phyloP scores from a whole-genome alignment of 306 rosid species.

The Ziziphus jujuba region DNA sequence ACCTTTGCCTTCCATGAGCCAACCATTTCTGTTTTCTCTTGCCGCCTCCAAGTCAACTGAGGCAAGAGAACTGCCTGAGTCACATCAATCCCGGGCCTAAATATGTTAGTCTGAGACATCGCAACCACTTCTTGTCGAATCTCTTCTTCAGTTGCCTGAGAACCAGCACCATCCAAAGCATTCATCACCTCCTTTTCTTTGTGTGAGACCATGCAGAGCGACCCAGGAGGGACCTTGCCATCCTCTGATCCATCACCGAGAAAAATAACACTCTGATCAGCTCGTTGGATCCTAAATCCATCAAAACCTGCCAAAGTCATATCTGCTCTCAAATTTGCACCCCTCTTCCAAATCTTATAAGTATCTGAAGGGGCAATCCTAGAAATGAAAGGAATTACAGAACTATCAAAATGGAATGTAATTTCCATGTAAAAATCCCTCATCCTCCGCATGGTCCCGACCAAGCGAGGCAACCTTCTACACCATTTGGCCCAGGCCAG shows the following conservation, averaged over 20 bases:
- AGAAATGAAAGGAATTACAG: conserved; percentile 95
- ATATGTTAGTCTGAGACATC: conserved; percentile 93
- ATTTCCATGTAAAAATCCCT: conserved; percentile 98
- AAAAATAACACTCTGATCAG: conserved; percentile 88
- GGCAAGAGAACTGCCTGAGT: conserved; percentile 97
- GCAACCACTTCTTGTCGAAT: conserved; percentile 88
- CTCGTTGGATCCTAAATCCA: conserved; percentile 92
- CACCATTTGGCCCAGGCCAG: conserved; percentile 99
- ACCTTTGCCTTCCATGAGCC: conserved; percentile 96
- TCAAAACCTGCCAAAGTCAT: conserved; percentile 99
- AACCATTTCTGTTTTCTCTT: conserved; percentile 83
- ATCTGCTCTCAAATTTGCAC: conserved; percentile 95
- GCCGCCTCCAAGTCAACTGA: conserved; percentile 95
- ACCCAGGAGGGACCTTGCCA: conserved; percentile 74
- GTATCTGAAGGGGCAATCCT: conserved; percentile 98
- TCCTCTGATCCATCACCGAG: conserved; percentile 95
- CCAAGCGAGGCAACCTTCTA: conserved; percentile 92
- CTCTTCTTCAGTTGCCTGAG: conserved; percentile 86
- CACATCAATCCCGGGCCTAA: conserved; percentile 95
- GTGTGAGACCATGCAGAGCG: conserved; percentile 95
- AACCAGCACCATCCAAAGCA: conserved; percentile 90
- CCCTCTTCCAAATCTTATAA: conserved; percentile 95
- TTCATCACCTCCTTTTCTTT: conserved; percentile 88
- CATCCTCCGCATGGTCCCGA: conserved; percentile 87
- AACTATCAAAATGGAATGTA: conserved; percentile 94